These are phyloP conservation scores for Aspergillus versicolor DNA, from an alignment of 2,329 filamentous ascomycete genomes.

Conservation along the genomic window DNA sequence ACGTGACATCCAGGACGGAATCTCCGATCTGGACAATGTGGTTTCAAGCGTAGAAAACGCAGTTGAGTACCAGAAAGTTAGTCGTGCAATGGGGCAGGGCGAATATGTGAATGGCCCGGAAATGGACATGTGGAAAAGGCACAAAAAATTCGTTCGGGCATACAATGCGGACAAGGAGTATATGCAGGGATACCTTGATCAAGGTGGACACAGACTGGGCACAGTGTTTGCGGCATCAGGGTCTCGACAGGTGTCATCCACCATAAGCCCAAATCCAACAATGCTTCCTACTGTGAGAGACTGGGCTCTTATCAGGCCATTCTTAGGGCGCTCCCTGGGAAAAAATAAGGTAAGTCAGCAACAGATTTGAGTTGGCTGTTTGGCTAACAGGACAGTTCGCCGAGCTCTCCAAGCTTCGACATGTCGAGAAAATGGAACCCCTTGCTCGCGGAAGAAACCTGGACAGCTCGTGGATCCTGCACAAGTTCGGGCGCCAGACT, in stretches of 20 bases:
- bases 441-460: not conserved
- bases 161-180: not conserved
- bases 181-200: not conserved
- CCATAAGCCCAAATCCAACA: not conserved
- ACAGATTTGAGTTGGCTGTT: too few relatives aligned
- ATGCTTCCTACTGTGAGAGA: not conserved
- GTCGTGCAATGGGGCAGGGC: not conserved
- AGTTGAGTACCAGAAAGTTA: not conserved
- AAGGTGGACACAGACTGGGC: too few relatives aligned
- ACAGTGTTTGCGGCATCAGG: not conserved
- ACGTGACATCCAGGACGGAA: not conserved
- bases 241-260: not conserved
- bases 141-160: not conserved
- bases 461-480: not conserved
- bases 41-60: not conserved
- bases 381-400: not conserved
- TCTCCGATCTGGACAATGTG: not conserved
- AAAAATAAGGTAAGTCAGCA: not conserved
- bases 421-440: not conserved
- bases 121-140: not conserved
- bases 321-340: not conserved
- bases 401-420: not conserved
- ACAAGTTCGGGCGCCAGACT: not conserved
- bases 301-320: not conserved
- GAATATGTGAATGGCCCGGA: not conserved